Percentiles rank a stretch among this genome's conserved stretches.
Conservation (phyloP, 768 basidiomycete genomes). For the Amanita brunnescens region DNA sequence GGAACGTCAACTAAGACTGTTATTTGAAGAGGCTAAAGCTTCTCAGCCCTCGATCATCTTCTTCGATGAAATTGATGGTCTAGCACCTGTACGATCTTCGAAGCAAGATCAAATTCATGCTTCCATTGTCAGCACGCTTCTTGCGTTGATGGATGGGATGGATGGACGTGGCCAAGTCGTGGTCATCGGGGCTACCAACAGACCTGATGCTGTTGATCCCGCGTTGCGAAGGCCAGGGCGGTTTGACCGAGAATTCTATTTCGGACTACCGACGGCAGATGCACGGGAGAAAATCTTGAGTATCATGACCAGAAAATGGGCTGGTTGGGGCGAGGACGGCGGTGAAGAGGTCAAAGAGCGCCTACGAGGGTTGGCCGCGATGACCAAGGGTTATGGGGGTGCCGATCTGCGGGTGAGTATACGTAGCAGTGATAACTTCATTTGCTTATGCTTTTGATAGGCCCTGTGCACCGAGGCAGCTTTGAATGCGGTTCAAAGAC, state of each 20-base stretch:
- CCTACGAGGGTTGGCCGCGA: constrained; percentile 63
- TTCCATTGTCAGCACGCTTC: constrained; percentile 89
- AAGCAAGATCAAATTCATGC: constrained; percentile 99
- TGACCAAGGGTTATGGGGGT: constrained; percentile 97
- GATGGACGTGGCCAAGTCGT: constrained; percentile 96
- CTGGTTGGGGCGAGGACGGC: constrained; percentile 56
- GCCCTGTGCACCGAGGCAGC: constrained; percentile 96
- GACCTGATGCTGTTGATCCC: constrained; percentile 97
- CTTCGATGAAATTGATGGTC: constrained; percentile 98
- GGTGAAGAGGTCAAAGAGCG: constrained; percentile 45
- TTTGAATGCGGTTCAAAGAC: constrained; percentile 89
- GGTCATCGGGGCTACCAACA: constrained; percentile 95
- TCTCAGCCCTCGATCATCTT: constrained; percentile 97
- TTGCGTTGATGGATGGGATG: constrained; percentile 99
- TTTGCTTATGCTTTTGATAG: constrained; percentile 25
- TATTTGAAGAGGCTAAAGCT: constrained; percentile 92
- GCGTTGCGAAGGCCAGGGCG: constrained; percentile 89
- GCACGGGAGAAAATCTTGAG: constrained; percentile 83
- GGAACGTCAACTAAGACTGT: constrained; percentile 85
- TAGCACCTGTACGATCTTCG: constrained; percentile 95
- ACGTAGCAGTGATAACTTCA: neutral
- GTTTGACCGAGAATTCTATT: constrained; percentile 98
- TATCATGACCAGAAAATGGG: constrained; percentile 90
- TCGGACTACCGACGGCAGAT: constrained; percentile 77
- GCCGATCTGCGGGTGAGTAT: constrained; percentile 85